phyloP scores from a whole-genome alignment of 768 basidiomycete genomes.

The Trametes meyenii region DNA sequence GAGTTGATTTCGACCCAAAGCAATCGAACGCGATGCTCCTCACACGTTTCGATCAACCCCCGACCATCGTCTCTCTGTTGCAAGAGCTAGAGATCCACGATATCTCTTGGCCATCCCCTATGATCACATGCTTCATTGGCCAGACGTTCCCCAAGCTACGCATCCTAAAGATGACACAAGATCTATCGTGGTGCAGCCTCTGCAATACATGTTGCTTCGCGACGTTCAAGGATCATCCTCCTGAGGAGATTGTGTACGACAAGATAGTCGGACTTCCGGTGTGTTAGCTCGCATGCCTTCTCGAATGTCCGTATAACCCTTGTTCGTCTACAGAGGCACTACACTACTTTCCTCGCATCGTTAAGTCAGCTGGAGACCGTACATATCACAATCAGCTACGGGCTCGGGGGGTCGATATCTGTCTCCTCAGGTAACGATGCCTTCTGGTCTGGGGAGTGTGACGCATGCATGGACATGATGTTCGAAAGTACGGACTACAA shows the following conservation, averaged over 20 bases:
- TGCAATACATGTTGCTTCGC: constrained; percentile 23
- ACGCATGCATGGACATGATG: constrained; percentile 22
- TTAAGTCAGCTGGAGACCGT: constrained; percentile 13
- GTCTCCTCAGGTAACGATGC: constrained; percentile 5
- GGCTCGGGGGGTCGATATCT: constrained; percentile 3
- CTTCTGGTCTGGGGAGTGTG: constrained; percentile 23
- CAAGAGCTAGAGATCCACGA: constrained; percentile 21
- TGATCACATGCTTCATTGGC: constrained; percentile 8
- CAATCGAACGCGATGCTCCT: constrained; percentile 19
- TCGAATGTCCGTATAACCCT: neutral
- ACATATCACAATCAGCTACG: constrained; percentile 13
- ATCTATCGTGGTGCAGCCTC: constrained; percentile 21
- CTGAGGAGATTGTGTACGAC: constrained; percentile 17
- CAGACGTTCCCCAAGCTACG: constrained; percentile 13
- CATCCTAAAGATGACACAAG: constrained; percentile 16
- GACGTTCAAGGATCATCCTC: constrained; percentile 21
- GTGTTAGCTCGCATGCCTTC: neutral
- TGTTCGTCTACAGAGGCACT: constrained; percentile 6
- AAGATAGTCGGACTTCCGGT: constrained; percentile 24
- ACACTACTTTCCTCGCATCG: constrained; percentile 3
- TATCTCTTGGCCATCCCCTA: constrained; percentile 20
- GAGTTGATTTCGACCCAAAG: constrained; percentile 18
- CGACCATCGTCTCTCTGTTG: constrained; percentile 9
- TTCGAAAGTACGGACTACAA: constrained; percentile 8
- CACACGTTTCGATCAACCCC: constrained; percentile 22